A percentile compares a stretch with the other conserved stretches of the same genome.
These are phyloP conservation scores for Castanopsis chinensis DNA, from an alignment of 306 rosid genomes.

Conservation along the genomic window DNA sequence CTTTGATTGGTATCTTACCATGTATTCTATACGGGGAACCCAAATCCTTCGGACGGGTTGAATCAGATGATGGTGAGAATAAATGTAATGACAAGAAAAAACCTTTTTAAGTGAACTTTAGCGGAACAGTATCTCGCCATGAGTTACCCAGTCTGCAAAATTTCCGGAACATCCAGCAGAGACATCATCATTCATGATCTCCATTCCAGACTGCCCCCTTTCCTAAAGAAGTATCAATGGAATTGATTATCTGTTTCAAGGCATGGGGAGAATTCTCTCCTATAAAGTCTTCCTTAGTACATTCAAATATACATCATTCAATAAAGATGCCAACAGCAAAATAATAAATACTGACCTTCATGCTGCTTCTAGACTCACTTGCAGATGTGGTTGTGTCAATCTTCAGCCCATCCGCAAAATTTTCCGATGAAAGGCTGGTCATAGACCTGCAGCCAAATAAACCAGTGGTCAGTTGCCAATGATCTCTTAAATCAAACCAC, in stretches of 20 bases:
- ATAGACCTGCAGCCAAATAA: constrained; percentile 44
- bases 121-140: constrained; percentile 39
- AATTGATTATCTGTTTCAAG: background rate
- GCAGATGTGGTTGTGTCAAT: constrained; percentile 48
- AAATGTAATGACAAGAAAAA: constrained; percentile 15
- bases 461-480: constrained; percentile 11
- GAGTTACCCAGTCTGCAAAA: constrained; percentile 46
- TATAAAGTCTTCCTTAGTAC: background rate
- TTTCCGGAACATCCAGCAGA: constrained; percentile 25
- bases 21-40: constrained; percentile 56
- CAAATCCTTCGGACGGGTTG: constrained; percentile 60
- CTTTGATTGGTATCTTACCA: constrained; percentile 32
- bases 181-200: constrained; percentile 22
- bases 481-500: background rate
- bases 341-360: constrained; percentile 50
- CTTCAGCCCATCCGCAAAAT: constrained; percentile 50
- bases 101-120: background rate
- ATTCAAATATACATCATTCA: background rate
- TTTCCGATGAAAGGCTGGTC: constrained; percentile 60
- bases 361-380: constrained; percentile 53
- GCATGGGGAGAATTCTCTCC: background rate
- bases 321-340: background rate
- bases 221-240: constrained; percentile 37
- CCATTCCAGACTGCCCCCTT: constrained; percentile 32
- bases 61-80: constrained; percentile 11